phyloP scores from a whole-genome alignment of 495 filamentous ascomycete species.

The Xylaria cubensis region DNA sequence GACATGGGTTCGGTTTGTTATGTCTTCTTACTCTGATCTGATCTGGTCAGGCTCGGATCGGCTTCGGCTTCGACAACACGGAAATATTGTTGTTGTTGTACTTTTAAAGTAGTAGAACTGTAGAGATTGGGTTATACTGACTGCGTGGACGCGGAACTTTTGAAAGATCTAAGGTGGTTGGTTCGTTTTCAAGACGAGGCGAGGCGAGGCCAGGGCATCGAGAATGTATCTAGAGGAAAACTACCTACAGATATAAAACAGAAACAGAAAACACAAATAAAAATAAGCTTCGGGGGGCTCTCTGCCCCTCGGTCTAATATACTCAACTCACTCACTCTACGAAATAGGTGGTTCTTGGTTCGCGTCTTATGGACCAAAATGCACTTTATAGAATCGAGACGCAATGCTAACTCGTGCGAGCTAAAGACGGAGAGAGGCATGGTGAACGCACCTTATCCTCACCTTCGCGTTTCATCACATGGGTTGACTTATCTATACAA shows the following conservation, averaged over 20 bases:
- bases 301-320: conserved; percentile 23
- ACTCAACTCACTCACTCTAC: too few relatives aligned
- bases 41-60: not conserved
- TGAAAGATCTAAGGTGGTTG: not conserved
- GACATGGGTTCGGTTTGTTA: not conserved
- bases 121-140: conserved; percentile 13
- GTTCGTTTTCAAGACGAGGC: not conserved
- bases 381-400: not conserved
- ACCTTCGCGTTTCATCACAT: not conserved
- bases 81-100: not conserved
- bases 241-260: conserved; percentile 30
- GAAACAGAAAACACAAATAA: conserved; percentile 33
- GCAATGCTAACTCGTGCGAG: too few relatives aligned
- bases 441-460: not conserved
- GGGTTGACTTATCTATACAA: too few relatives aligned
- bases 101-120: conserved; percentile 14
- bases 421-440: too few relatives aligned
- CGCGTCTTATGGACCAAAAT: too few relatives aligned
- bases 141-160: too few relatives aligned
- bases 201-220: too few relatives aligned
- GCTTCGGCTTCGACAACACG: not conserved
- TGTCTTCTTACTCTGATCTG: not conserved
- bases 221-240: conserved; percentile 38
- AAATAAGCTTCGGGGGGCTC: conserved; percentile 36
- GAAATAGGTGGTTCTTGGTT: too few relatives aligned